Base-by-base conservation (phyloP, 2,329 filamentous ascomycete genomes). In the Fusarium compactum region DNA sequence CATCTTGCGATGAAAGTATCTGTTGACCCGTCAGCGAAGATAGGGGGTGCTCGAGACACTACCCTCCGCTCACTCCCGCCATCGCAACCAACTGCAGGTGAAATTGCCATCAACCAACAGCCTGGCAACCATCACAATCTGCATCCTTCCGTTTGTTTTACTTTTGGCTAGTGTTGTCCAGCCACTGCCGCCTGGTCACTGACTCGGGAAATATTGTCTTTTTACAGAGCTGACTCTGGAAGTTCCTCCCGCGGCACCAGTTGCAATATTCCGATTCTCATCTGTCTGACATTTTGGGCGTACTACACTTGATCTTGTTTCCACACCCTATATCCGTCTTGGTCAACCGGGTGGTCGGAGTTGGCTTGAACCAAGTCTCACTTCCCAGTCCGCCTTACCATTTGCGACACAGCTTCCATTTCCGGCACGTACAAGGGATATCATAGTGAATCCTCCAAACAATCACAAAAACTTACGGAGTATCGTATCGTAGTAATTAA, bases 41-140 rank as follows among this genome's bases (percentile, higher is more conserved):
- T 58, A 65, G 60, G 62, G 62, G 45, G 38, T 64, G 44, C 29
- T 63, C 34, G 25, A 63, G 59, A 32, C 45, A 62, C 47, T 24
- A 29, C 43, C 51, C 44, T 40, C n/a, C 32, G 58, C 16, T 24
- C 44, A 52, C 45, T 51, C 58, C 27, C 45, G 34, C 30, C 20
- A 44, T 58, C 11, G 12, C 44, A 34, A 18, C 60, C 52, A 65
- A 65, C 44, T 45, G 30, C n/a, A 32, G 22, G 27, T 12, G 29
- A 14, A 24, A 38, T n/a, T 14, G 6, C 14, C 8, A 14, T 30
- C 27, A n/a, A 24, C n/a, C 46, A 38, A 44, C 32, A 46, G 29
- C 18, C n/a, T 22, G 25, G 20, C 14, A 34, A 38, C 27, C 24
- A 11, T 15, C 25, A 20, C n/a, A 29, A 20, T 44, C 18, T 45